Percentiles rank a stretch among this genome's conserved stretches.
phyloP scores from a whole-genome alignment of 768 basidiomycete genomes.

The Pleurotus eryngii region DNA sequence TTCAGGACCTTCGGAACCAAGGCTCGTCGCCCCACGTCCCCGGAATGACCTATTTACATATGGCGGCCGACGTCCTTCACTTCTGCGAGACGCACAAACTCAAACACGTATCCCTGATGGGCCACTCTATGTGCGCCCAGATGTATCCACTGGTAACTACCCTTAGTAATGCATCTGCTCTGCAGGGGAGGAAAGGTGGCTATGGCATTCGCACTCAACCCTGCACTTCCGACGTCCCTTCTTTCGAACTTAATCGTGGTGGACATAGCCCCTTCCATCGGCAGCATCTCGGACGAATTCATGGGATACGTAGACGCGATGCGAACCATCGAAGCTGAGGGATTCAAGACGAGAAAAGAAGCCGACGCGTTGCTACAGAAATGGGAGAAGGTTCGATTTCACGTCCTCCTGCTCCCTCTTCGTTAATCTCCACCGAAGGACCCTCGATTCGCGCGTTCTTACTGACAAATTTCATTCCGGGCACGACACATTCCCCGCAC shows the following conservation, averaged over 20 bases:
- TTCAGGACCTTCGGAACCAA: slow-evolving; percentile 86
- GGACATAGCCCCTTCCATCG: slow-evolving; percentile 76
- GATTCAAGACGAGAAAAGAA: slow-evolving; percentile 59
- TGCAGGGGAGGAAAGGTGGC: slow-evolving; percentile 88
- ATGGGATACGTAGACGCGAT: slow-evolving; percentile 65
- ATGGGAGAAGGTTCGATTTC: slow-evolving; percentile 55
- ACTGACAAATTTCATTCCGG: slow-evolving; percentile 70
- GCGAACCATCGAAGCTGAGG: slow-evolving; percentile 62
- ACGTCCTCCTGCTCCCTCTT: not conserved
- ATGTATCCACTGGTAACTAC: too few species aligned
- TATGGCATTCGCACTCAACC: slow-evolving; percentile 61
- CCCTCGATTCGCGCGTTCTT: slow-evolving; percentile 72
- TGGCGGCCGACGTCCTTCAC: slow-evolving; percentile 75
- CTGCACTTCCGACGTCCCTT: slow-evolving; percentile 33
- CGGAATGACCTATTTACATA: slow-evolving; percentile 72
- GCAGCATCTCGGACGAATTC: slow-evolving; percentile 61
- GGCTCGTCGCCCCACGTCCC: slow-evolving; percentile 74
- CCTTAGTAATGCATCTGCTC: not conserved
- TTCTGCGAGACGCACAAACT: slow-evolving; percentile 58
- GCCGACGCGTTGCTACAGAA: slow-evolving; percentile 63
- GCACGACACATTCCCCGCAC: slow-evolving; percentile 20
- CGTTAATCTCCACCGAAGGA: slow-evolving; percentile 44
- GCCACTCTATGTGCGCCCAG: slow-evolving; percentile 81
- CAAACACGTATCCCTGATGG: slow-evolving; percentile 67
- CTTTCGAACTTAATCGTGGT: slow-evolving; percentile 65